Evolutionary conservation across 257 asterid genomes (phyloP).

Genomic region (Gentiana macrophylla): DNA sequence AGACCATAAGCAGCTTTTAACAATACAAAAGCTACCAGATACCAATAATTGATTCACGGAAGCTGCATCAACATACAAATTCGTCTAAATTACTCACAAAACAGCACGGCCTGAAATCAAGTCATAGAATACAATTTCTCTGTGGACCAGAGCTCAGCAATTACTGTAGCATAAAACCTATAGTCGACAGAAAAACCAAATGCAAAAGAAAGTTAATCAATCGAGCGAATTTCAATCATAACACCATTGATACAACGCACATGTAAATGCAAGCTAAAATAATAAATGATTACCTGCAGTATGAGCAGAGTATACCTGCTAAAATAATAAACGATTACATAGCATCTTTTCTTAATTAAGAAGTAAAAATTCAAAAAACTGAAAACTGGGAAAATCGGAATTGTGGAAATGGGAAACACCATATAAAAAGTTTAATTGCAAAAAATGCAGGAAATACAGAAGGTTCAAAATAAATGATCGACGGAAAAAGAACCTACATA

Average conservation of each 20-base stretch:
- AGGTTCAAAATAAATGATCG: too few relatives aligned
- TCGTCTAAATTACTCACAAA: neutral
- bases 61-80: too few relatives aligned
- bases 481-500: too few relatives aligned
- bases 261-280: neutral
- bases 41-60: neutral
- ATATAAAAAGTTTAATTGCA: too few relatives aligned
- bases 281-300: constrained; percentile 28
- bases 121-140: neutral
- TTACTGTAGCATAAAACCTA: neutral
- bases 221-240: neutral
- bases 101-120: too few relatives aligned
- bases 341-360: too few relatives aligned
- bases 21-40: neutral
- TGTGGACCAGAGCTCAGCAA: neutral
- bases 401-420: too few relatives aligned
- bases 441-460: too few relatives aligned
- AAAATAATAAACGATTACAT: too few relatives aligned
- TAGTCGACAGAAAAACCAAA: neutral
- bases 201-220: constrained; percentile 1
- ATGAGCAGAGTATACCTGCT: constrained; percentile 1
- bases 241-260: neutral
- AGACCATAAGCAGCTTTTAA: too few relatives aligned
- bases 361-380: too few relatives aligned
- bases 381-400: too few relatives aligned